These are phyloP conservation scores for Hypoxylon fuscum DNA, from an alignment of 495 filamentous ascomycete species.

Conservation along the genomic window DNA sequence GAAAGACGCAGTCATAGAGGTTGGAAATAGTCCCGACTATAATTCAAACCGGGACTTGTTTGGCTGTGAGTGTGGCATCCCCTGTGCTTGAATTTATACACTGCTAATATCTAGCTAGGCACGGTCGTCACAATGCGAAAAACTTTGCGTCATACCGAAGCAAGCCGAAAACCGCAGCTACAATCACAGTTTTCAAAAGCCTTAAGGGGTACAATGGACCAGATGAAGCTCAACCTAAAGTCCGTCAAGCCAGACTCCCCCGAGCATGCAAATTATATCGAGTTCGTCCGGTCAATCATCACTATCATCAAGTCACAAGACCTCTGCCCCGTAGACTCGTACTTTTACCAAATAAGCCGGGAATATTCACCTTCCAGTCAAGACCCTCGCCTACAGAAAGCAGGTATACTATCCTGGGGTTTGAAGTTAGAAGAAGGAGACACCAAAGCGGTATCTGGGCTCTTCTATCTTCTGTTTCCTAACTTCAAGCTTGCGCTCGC, in stretches of 20 bases:
- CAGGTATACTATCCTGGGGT: conserved; percentile 59
- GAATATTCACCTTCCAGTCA: conserved; percentile 59
- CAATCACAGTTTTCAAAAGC: conserved; percentile 47
- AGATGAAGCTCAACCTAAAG: conserved; percentile 56
- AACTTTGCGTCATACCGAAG: conserved; percentile 41
- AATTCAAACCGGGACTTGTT: conserved; percentile 52
- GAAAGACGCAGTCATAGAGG: conserved; percentile 40
- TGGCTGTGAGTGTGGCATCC: conserved; percentile 39
- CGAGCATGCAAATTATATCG: conserved; percentile 52
- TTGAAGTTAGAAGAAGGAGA: conserved; percentile 55
- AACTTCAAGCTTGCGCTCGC: conserved; percentile 60
- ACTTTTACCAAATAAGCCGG: conserved; percentile 56
- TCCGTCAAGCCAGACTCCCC: conserved; percentile 36
- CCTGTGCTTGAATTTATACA: not conserved
- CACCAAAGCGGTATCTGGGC: conserved; percentile 49
- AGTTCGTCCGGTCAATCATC: conserved; percentile 55
- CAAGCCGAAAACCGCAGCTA: conserved; percentile 32
- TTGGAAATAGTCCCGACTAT: conserved; percentile 48
- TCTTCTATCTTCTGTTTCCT: conserved; percentile 61
- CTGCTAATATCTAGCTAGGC: conserved; percentile 31
- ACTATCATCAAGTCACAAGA: conserved; percentile 58
- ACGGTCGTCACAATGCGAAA: conserved; percentile 55
- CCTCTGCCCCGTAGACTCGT: conserved; percentile 54
- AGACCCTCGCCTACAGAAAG: conserved; percentile 59
- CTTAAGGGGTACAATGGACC: conserved; percentile 55